Evolutionary conservation across 805 yeast genomes (phyloP), one percentile per base, ranked within the genome.

Genomic region (Yarrowia sp.): DNA sequence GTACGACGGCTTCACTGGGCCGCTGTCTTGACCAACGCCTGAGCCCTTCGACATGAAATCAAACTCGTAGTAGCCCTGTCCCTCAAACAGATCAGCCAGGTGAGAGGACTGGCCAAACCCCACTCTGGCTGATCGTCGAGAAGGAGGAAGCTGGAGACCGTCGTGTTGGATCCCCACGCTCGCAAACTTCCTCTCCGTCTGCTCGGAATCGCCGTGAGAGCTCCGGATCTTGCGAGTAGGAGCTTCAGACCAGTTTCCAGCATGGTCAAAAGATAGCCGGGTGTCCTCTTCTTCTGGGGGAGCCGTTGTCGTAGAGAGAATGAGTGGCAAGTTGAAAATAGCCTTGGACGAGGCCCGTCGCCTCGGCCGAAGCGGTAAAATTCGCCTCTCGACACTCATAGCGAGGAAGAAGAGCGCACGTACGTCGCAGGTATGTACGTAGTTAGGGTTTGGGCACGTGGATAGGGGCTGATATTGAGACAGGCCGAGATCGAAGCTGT

Each of bases 371-470:
- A 44, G 27, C 1, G 51, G 51, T 27, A 44, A n/a, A 18, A 44
- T 44, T 13, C 51, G 51, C 51, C 51, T 44, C 33, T 44, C 51
- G 24, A 44, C 51, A 18, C 51, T 44, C 51, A 44, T 44, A 18
- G 13, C 4, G 51, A 29, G 25, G 18, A 29, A 27, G 35, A 19
- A n/a, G 13, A 14, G 51, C 8, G 49, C 7, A 18, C n/a, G 49
- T 44, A 3, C 32, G 31, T n/a, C 47, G 5, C 10, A 19, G 12
- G 21, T 42, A 42, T 25, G 47, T 25, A 42, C 13, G 16, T 7
- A 44, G n/a, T n/a, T 44, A 44, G 51, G 35, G 51, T 44, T 44
- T 44, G 51, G 35, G 51, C 51, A 42, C 47, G 31, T 42, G 47
- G 33, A 44, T 44, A 44, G 51, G 51, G 51, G 51, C 51, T 27